Conservation (phyloP, 192 early-diverging fungal species). For the Gonapodya prolifera region DNA sequence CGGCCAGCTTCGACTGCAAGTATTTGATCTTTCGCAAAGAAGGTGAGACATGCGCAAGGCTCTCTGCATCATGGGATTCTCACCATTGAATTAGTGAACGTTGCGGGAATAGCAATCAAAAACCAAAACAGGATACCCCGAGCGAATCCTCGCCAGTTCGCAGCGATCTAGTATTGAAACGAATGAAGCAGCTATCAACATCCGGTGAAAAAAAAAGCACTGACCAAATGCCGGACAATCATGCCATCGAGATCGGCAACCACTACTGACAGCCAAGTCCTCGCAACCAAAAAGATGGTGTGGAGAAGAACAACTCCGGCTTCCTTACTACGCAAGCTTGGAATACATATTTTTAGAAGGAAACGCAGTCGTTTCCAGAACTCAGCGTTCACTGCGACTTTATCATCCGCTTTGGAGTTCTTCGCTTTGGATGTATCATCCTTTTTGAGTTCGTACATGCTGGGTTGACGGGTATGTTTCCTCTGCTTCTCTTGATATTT, state of each 20-base stretch:
- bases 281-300: slow-evolving; percentile 69
- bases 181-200: neutral
- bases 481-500: too few species aligned
- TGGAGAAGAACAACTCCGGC: slow-evolving; percentile 66
- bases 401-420: too few species aligned
- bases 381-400: too few species aligned
- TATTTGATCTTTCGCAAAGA: slow-evolving; percentile 14
- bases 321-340: slow-evolving; percentile 66
- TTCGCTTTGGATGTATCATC: too few species aligned
- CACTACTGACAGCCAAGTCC: slow-evolving; percentile 84
- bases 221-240: slow-evolving; percentile 88
- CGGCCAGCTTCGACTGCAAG: slow-evolving; percentile 35
- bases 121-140: slow-evolving; percentile 81
- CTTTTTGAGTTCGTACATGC: too few species aligned
- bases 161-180: slow-evolving; percentile 39
- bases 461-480: too few species aligned
- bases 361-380: too few species aligned
- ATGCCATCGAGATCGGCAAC: slow-evolving; percentile 86
- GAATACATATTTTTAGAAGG: slow-evolving; percentile 72
- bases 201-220: neutral
- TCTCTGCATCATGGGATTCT: slow-evolving; percentile 17
- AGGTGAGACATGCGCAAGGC: neutral
- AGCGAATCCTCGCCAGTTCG: slow-evolving; percentile 65
- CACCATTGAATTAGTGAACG: slow-evolving; percentile 97
- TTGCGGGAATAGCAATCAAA: slow-evolving; percentile 85